phyloP scores from a whole-genome alignment of 2,329 filamentous ascomycete species.

The Sordariomycetes sp. region DNA sequence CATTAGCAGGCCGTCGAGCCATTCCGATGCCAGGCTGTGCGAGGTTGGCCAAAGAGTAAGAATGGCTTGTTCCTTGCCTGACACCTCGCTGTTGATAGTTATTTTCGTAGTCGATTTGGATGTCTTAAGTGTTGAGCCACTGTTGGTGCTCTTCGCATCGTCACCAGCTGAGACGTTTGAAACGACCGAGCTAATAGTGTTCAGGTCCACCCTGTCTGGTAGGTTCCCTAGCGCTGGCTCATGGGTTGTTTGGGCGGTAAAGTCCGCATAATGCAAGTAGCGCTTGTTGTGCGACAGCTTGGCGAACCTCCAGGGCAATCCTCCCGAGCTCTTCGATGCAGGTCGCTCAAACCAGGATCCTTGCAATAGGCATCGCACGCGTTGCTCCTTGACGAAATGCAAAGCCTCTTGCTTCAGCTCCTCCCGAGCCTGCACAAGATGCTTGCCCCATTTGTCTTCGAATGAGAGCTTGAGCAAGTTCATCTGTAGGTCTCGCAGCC shows the following conservation, averaged over 20 bases:
- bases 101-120: conserved; percentile 67
- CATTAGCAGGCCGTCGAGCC: conserved; percentile 94
- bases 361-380: conserved; percentile 78
- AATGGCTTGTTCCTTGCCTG: conserved; percentile 58
- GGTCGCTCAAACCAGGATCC: conserved; percentile 76
- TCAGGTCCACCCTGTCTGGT: conserved; percentile 76
- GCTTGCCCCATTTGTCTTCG: conserved; percentile 88
- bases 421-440: conserved; percentile 82
- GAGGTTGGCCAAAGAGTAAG: conserved; percentile 75
- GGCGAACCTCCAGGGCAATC: conserved; percentile 67
- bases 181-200: conserved; percentile 82
- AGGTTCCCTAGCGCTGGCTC: conserved; percentile 67
- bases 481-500: conserved; percentile 84
- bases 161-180: conserved; percentile 75
- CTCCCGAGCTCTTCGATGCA: conserved; percentile 23
- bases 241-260: conserved; percentile 52
- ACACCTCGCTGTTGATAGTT: conserved; percentile 63
- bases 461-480: conserved; percentile 83
- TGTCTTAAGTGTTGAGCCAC: conserved; percentile 30
- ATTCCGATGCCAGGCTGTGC: conserved; percentile 83
- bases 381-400: conserved; percentile 95
- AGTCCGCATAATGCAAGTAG: conserved; percentile 85
- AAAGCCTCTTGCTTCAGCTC: conserved; percentile 85
- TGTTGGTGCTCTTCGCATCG: conserved; percentile 30
- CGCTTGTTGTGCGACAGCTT: conserved; percentile 85